Evolutionary conservation across 1,139 yeast genomes (phyloP).

Genomic region (Pichia cactophila): DNA sequence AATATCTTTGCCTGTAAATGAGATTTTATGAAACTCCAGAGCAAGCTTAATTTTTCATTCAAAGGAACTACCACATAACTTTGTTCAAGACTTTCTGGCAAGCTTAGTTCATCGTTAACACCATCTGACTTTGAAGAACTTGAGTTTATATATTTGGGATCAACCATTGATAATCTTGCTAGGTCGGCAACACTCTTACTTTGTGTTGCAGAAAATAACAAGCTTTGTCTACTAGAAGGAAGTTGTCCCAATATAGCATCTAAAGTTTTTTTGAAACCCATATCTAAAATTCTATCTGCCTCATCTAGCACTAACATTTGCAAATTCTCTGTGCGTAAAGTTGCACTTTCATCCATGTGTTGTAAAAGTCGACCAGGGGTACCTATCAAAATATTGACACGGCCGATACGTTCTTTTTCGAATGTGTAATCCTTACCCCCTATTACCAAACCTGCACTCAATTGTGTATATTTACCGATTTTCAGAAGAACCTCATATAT

Average conservation of each 20-base stretch:
- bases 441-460: conserved; percentile 91
- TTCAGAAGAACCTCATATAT: conserved; percentile 83
- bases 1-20: conserved; percentile 80
- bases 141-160: conserved; percentile 68
- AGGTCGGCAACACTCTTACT: conserved; percentile 80
- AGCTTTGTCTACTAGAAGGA: conserved; percentile 81
- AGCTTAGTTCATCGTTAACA: conserved; percentile 43
- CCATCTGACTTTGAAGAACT: conserved; percentile 20
- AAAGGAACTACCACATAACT: conserved; percentile 65
- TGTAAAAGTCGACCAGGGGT: conserved; percentile 95
- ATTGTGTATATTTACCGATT: conserved; percentile 70
- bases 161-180: conserved; percentile 78
- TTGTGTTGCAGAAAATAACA: conserved; percentile 89
- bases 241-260: conserved; percentile 80
- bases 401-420: conserved; percentile 78
- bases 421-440: conserved; percentile 93
- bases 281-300: conserved; percentile 92
- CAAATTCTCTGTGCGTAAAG: conserved; percentile 70
- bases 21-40: conserved; percentile 85
- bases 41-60: conserved; percentile 73
- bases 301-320: conserved; percentile 87
- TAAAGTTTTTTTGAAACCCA: conserved; percentile 89
- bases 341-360: conserved; percentile 90
- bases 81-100: conserved; percentile 83
- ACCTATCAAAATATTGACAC: conserved; percentile 82